Percentiles rank a stretch among this genome's conserved stretches.
phyloP scores from a whole-genome alignment of 2,329 filamentous ascomycete species.

The Thermothelomyces thermophilus region DNA sequence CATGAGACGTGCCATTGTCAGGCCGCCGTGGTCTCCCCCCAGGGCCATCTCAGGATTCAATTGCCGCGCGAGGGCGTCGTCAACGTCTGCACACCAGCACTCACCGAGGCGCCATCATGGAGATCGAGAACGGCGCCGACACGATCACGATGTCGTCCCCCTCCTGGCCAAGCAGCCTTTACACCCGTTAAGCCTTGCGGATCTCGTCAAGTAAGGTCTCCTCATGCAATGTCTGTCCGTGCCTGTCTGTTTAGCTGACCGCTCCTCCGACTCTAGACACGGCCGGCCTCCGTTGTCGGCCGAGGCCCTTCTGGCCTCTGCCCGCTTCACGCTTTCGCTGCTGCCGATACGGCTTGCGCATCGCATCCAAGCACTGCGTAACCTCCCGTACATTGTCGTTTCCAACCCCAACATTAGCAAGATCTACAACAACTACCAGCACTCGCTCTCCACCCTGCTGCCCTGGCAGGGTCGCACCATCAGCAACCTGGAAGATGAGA shows the following conservation, averaged over 20 bases:
- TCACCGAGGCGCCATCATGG: constrained; percentile 20
- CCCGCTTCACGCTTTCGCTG: constrained; percentile 91
- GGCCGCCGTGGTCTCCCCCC: constrained; percentile 34
- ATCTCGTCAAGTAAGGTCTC: constrained; percentile 68
- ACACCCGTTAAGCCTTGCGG: constrained; percentile 75
- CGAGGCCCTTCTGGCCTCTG: constrained; percentile 75
- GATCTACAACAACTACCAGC: constrained; percentile 94
- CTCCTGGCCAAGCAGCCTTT: constrained; percentile 70
- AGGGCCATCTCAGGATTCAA: constrained; percentile 15
- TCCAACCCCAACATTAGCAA: constrained; percentile 92
- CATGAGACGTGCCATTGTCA: constrained; percentile 36
- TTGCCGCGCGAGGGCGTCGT: constrained; percentile 12
- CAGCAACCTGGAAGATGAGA: constrained; percentile 75
- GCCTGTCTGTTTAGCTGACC: background rate
- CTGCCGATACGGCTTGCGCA: constrained; percentile 88
- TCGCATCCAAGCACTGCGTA: constrained; percentile 85
- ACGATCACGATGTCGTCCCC: constrained; percentile 69
- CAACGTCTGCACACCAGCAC: constrained; percentile 13
- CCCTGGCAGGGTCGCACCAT: constrained; percentile 69
- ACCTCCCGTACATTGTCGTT: constrained; percentile 94
- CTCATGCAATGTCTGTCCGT: constrained; percentile 4
- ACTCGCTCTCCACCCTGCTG: constrained; percentile 83
- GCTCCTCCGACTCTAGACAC: constrained; percentile 40
- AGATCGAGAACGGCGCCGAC: constrained; percentile 35
- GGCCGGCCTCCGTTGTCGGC: constrained; percentile 80